Base-by-base conservation (phyloP, 345 rosid species). In the Hibiscus trionum region DNA sequence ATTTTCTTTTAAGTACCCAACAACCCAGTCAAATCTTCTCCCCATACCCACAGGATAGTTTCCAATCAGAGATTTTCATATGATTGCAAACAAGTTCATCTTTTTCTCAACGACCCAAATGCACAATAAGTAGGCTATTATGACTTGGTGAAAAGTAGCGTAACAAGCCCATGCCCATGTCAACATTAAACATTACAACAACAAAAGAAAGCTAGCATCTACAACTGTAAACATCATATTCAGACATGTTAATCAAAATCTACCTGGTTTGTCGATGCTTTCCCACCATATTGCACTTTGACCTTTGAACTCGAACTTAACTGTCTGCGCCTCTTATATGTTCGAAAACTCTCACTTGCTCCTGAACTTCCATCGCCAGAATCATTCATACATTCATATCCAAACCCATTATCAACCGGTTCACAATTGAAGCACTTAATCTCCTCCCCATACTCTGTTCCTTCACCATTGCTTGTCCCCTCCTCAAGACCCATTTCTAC, bases 241-340 rank as follows among this genome's bases (percentile, higher is more conserved):
- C 29, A 42, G 15, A 61, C 14, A 52, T 42, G 35, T 12, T 29
- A 14, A 33, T 53, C 11, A 39, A 17, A 64, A 71, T 33, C 56
- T 79, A 91, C 97, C 97, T 79, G 79, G 52, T 83, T 78, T 70
- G 81, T 71, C 33, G 85, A 81, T 72, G 71, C 42, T 66, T 76
- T 81, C 56, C 75, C 82, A 61, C 80, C 81, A 66, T 70, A 80
- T 8, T 60, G 80, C 80, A 66, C 61, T 67, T 81, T 83, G 16
- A 77, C 61, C 55, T 76, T 85, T 10, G 87, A 82, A 76, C 76
- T 73, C 12, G 79, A 78, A 59, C 74, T 79, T 26, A 72, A 75
- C 46, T 49, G 78, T 82, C 79, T 90, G 33, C 96, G 82, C 76
- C 99, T 87, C 90, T 90, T 95, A 80, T 92, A 92, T 5, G 91